phyloP scores from a whole-genome alignment of 352 stramenopile species.

The Elongisporangium prolatum region DNA sequence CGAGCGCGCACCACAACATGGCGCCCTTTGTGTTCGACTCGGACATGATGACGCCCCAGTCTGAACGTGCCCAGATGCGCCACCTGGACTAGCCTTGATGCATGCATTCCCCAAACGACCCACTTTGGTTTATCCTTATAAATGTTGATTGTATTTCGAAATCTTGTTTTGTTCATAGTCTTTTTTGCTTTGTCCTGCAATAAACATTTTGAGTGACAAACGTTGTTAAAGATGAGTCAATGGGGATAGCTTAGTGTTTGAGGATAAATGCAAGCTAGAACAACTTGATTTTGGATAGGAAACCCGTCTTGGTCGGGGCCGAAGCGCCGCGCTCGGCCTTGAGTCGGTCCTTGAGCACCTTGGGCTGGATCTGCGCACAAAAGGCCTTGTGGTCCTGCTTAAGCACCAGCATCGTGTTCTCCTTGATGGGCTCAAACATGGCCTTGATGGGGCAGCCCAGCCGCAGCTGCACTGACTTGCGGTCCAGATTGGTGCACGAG shows the following conservation, averaged over 20 bases:
- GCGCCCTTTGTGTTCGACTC: neutral
- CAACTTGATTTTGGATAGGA: conserved; percentile 73
- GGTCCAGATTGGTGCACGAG: conserved; percentile 77
- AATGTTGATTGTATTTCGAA: neutral
- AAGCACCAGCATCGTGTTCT: conserved; percentile 82
- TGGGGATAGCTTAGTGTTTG: neutral
- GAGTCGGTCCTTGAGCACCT: conserved; percentile 70
- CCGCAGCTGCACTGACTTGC: conserved; percentile 77
- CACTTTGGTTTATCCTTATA: neutral
- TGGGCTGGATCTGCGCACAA: conserved; percentile 57
- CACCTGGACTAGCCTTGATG: neutral
- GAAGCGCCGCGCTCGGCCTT: conserved; percentile 50
- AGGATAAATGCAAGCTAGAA: conserved; percentile 21
- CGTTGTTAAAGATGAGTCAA: too few species aligned
- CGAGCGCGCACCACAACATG: neutral
- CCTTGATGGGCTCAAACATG: conserved; percentile 85
- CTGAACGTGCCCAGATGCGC: neutral
- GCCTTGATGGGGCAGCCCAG: conserved; percentile 71
- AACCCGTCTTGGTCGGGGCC: conserved; percentile 39
- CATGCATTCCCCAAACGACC: neutral
- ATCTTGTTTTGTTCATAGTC: too few species aligned
- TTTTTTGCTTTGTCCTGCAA: too few species aligned
- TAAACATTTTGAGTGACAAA: too few species aligned
- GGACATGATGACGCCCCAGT: neutral
- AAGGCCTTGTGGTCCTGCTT: conserved; percentile 85